Conservation (phyloP, 169 alveolate species). For the Amoebophrya sp. region DNA sequence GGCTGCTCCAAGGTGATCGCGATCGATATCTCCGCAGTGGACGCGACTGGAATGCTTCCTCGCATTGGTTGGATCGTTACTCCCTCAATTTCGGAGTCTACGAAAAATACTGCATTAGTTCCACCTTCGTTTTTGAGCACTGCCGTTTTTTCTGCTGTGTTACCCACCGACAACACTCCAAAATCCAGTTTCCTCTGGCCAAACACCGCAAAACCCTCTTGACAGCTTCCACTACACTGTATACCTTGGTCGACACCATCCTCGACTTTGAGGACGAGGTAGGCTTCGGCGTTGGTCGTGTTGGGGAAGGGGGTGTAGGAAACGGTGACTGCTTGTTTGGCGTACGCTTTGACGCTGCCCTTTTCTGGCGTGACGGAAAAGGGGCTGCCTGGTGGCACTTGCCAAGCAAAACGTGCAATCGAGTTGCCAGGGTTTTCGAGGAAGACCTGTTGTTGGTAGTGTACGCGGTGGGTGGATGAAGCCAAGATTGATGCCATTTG, state of each 20-base stretch:
- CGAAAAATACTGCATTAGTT: not conserved
- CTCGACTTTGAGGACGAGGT: not conserved
- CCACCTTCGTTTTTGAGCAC: not conserved
- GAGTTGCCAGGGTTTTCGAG: conserved; percentile 2
- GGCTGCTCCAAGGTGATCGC: not conserved
- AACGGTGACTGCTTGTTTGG: not conserved
- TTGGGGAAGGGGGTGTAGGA: conserved; percentile 17
- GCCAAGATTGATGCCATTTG: too few relatives aligned
- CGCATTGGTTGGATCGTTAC: not conserved
- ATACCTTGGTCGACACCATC: not conserved
- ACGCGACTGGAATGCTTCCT: not conserved
- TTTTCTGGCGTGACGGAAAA: not conserved
- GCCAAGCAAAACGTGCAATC: not conserved
- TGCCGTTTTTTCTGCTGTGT: not conserved
- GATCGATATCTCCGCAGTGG: not conserved
- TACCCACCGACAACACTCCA: not conserved
- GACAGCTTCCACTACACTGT: not conserved
- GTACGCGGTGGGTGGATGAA: too few relatives aligned
- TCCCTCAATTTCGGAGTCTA: not conserved
- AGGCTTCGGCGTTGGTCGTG: not conserved
- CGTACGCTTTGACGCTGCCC: not conserved
- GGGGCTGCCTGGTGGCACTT: not conserved
- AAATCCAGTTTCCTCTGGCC: not conserved
- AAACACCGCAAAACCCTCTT: not conserved
- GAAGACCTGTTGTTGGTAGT: too few relatives aligned